These are phyloP conservation scores for Lepiota venenata DNA, from an alignment of 768 basidiomycete genomes.

Conservation along the genomic window DNA sequence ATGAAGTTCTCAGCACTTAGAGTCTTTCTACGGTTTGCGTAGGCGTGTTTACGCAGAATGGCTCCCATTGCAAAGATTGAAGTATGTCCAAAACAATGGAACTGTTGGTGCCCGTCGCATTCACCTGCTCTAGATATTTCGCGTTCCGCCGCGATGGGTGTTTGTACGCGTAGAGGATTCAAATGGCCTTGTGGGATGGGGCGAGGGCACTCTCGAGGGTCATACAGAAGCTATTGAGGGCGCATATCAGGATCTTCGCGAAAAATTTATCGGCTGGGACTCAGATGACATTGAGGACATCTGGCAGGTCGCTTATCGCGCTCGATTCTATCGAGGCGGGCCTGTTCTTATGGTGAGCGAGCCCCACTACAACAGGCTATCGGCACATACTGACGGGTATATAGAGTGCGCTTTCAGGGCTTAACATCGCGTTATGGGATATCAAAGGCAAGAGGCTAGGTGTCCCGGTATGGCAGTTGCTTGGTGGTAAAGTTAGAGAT, in stretches of 20 bases:
- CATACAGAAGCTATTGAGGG: constrained; percentile 77
- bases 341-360: constrained; percentile 59
- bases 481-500: constrained; percentile 68
- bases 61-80: too few relatives aligned
- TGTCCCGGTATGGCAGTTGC: constrained; percentile 59
- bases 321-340: constrained; percentile 72
- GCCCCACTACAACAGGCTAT: neutral
- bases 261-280: constrained; percentile 58
- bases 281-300: constrained; percentile 70
- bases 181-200: constrained; percentile 68
- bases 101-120: neutral
- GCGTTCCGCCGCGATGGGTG: constrained; percentile 70
- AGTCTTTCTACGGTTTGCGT: too few relatives aligned
- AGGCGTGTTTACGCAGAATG: too few relatives aligned
- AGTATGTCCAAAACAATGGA: too few relatives aligned
- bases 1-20: too few relatives aligned
- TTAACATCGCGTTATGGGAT: constrained; percentile 75
- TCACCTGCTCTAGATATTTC: constrained; percentile 44
- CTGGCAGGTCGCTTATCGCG: constrained; percentile 63
- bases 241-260: constrained; percentile 53
- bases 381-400: neutral
- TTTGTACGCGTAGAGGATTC: constrained; percentile 69
- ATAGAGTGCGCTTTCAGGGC: constrained; percentile 51
- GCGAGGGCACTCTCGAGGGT: constrained; percentile 69
- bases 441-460: constrained; percentile 78